A percentile compares a stretch with the other conserved stretches of the same genome.
phyloP scores from a whole-genome alignment of 2,329 filamentous ascomycete genomes.

The Volutella citrinella region DNA sequence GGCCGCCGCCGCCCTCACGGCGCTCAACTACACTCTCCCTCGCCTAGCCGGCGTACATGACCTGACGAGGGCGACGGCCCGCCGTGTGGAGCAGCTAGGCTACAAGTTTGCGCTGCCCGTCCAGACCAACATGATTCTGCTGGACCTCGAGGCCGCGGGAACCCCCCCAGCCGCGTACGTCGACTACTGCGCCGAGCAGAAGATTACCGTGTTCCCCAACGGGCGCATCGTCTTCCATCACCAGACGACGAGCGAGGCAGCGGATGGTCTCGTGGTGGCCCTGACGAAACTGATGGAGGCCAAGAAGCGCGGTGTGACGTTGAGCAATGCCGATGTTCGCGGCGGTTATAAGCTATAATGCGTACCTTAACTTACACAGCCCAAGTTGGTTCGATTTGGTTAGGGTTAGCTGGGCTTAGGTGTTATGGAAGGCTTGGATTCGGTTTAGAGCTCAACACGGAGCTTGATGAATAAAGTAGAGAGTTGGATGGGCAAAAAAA shows the following conservation, averaged over 20 bases:
- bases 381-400: no score
- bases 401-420: no score
- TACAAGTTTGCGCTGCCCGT: slow-evolving; percentile 23
- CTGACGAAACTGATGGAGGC: slow-evolving; percentile 8
- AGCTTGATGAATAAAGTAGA: no score
- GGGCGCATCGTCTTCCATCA: slow-evolving; percentile 11
- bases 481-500: no score
- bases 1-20: slow-evolving; percentile 64
- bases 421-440: no score
- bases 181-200: slow-evolving; percentile 8
- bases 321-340: slow-evolving; percentile 6
- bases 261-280: slow-evolving; percentile 1
- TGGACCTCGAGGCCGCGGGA: slow-evolving; percentile 15
- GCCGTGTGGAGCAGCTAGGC: slow-evolving; percentile 11
- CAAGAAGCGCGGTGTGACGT: slow-evolving; percentile 3
- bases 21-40: slow-evolving; percentile 40
- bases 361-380: no score
- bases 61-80: slow-evolving; percentile 15
- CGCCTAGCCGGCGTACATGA: slow-evolving; percentile 18
- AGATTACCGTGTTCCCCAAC: slow-evolving; percentile 8
- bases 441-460: no score
- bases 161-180: slow-evolving; percentile 19
- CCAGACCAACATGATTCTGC: slow-evolving; percentile 26
- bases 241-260: slow-evolving; percentile 5
- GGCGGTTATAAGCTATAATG: no score